Evolutionary conservation across 495 filamentous ascomycete genomes (phyloP).

Genomic region (Penicillium pulvis): DNA sequence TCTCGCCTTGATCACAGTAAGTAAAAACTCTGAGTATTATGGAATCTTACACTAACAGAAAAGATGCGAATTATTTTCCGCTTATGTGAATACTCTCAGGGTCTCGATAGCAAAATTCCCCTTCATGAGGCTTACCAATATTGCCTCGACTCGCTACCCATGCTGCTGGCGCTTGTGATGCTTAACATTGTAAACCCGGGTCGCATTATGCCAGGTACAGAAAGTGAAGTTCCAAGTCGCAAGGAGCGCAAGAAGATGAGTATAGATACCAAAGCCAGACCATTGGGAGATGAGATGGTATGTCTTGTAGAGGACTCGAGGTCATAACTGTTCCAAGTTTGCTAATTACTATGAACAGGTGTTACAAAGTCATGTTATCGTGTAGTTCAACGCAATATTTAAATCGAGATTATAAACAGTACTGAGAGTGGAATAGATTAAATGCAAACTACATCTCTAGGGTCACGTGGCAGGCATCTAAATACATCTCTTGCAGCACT

Average conservation of each 20-base stretch:
- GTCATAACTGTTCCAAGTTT: neutral
- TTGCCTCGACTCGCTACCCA: constrained; percentile 58
- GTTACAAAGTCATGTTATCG: neutral
- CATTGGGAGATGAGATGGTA: constrained; percentile 1
- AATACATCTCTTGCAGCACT: no score
- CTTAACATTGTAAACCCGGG: constrained; percentile 57
- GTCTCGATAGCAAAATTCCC: constrained; percentile 24
- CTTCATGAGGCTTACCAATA: constrained; percentile 57
- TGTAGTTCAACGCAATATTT: neutral
- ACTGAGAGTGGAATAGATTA: neutral
- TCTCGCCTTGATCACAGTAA: constrained; percentile 45
- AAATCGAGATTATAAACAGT: neutral
- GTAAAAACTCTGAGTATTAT: constrained; percentile 3
- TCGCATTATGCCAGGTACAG: constrained; percentile 45
- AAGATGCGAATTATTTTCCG: constrained; percentile 58
- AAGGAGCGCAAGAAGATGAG: constrained; percentile 11
- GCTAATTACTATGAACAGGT: neutral
- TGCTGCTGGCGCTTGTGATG: constrained; percentile 50
- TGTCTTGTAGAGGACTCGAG: neutral
- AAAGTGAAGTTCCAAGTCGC: constrained; percentile 33
- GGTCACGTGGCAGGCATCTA: no score
- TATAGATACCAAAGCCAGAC: neutral
- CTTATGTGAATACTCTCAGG: constrained; percentile 55
- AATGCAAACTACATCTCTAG: neutral
- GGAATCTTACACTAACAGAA: neutral